Base-by-base conservation (phyloP, 495 filamentous ascomycete genomes). In the Lepraria neglecta region DNA sequence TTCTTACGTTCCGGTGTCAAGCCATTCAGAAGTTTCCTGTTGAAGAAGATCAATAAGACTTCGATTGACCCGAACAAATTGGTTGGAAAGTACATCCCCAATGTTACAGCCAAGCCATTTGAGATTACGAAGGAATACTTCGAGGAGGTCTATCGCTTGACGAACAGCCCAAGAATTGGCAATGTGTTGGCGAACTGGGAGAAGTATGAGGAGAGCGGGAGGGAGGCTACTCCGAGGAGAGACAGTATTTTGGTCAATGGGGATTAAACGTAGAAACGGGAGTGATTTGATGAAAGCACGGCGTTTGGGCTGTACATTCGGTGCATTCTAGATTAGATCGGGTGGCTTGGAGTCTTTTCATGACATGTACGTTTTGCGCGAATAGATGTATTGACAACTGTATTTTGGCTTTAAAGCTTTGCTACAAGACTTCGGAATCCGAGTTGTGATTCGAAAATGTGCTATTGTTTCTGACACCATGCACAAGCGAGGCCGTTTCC, bases 31-130 rank as follows among this genome's bases (percentile, higher is more conserved):
- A 88, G 83, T 55, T 97, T 98, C 80, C 75, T 98, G 68, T 85
- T 97, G 63, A 97, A 97, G 88, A 98, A 98, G 81, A 97, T 98
- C 80, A 88, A 97, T 80, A 94, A 95, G 81, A 96, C 89, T 21
- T 92, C 87, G 47, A 97, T 98, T 71, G 94, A 98, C 69, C 94
- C 94, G 17, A 85, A 87, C 76, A 98, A 97, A 78, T 75, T 98
- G 66, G 77, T 98, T 65, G 95, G 94, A 59, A 98, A 98, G 78
- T 98, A 98, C 78, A 97, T 98, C 62, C 94, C 94, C 65, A 98
- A 98, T 72, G 94, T 98, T 56, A 98, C 94, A 17, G 94, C 94
- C 38, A 84, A 85, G 69, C 94, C 94, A 17, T 98, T 98, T 73
- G 88, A 94, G 71, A 80, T 98, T 51, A 92, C 89, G 21, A 96